Conservation (phyloP, 495 filamentous ascomycete genomes). For the Aspergillus nanangensis region DNA sequence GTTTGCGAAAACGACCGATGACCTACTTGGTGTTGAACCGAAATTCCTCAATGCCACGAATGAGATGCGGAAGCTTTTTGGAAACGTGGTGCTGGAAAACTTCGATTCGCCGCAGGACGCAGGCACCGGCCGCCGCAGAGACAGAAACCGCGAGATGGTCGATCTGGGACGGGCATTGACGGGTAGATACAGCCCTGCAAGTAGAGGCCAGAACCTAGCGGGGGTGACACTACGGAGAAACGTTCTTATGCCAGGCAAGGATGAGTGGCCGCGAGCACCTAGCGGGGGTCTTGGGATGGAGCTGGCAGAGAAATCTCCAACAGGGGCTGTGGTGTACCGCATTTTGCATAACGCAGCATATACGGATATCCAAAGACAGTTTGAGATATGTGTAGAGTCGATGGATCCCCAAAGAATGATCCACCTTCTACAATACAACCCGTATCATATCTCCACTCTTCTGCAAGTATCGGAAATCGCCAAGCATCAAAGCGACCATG, state of each 20-base stretch:
- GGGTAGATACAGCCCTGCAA: conserved; percentile 53
- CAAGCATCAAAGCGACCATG: conserved; percentile 81
- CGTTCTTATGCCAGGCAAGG: conserved; percentile 82
- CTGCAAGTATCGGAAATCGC: conserved; percentile 91
- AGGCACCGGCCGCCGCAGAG: conserved; percentile 48
- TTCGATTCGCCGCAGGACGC: conserved; percentile 46
- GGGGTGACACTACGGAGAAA: conserved; percentile 71
- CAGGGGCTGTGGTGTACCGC: conserved; percentile 47
- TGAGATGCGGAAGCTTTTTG: conserved; percentile 93
- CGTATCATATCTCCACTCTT: conserved; percentile 90
- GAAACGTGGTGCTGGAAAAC: conserved; percentile 67
- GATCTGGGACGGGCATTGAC: conserved; percentile 70
- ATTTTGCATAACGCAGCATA: conserved; percentile 78
- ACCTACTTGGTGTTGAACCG: conserved; percentile 71
- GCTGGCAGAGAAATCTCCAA: conserved; percentile 54
- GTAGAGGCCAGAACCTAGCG: conserved; percentile 56
- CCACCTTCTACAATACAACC: conserved; percentile 61
- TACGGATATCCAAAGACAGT: conserved; percentile 68
- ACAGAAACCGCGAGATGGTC: conserved; percentile 50
- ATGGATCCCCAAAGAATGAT: conserved; percentile 74
- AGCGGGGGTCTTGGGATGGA: conserved; percentile 85
- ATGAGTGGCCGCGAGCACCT: conserved; percentile 80
- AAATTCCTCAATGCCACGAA: conserved; percentile 79
- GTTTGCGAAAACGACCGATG: conserved; percentile 36
- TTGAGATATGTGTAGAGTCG: conserved; percentile 72